These are phyloP conservation scores for Xylaria sp. DNA, from an alignment of 2,329 filamentous ascomycete species.

Conservation along the genomic window DNA sequence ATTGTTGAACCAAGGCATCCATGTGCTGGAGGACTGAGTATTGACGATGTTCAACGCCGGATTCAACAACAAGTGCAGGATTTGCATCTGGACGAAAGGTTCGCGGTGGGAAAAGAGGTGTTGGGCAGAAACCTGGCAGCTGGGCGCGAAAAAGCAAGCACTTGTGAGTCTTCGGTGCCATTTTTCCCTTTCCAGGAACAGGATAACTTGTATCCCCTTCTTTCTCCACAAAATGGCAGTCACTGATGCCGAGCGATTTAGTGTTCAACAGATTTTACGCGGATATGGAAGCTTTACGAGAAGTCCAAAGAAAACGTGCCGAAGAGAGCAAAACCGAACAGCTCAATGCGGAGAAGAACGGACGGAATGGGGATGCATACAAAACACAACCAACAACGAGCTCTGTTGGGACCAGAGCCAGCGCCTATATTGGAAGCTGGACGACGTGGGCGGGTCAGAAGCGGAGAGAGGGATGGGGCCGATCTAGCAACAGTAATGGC, in stretches of 20 bases:
- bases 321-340: conserved; percentile 61
- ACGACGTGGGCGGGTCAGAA: conserved; percentile 80
- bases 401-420: conserved; percentile 65
- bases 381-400: conserved; percentile 59
- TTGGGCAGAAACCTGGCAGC: conserved; percentile 90
- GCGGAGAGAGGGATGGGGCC: conserved; percentile 63
- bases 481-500: conserved; percentile 53
- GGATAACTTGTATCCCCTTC: neutral
- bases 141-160: conserved; percentile 87
- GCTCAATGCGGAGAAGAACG: conserved; percentile 42
- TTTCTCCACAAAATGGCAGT: neutral
- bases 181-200: neutral
- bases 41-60: conserved; percentile 92
- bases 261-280: conserved; percentile 88
- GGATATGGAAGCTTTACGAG: conserved; percentile 85
- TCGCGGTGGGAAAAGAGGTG: conserved; percentile 83
- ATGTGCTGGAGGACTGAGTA: conserved; percentile 88
- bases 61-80: conserved; percentile 93
- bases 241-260: conserved; percentile 8
- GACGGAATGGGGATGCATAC: conserved; percentile 49
- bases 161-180: conserved; percentile 50
- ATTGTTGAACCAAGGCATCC: conserved; percentile 94
- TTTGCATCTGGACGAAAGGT: conserved; percentile 89
- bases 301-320: conserved; percentile 72
- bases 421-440: conserved; percentile 75